A percentile compares a stretch with the other conserved stretches of the same genome.
These are phyloP conservation scores for Adansonia madagascariensis DNA, from an alignment of 441 rosid species.

Conservation along the genomic window DNA sequence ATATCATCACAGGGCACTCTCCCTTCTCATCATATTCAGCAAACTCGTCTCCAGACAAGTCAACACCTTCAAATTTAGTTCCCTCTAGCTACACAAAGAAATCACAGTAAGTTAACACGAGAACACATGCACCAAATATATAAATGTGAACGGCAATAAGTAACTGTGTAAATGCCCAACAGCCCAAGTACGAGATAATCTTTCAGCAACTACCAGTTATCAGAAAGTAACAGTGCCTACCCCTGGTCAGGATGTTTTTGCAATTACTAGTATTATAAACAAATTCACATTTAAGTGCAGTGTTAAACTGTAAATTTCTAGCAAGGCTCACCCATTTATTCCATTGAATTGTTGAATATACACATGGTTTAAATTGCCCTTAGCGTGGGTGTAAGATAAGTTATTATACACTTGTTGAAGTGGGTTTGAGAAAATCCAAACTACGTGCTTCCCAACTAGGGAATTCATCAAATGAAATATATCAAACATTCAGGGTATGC, in stretches of 20 bases:
- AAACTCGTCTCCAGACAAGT: conserved; percentile 76
- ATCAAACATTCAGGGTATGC: not conserved
- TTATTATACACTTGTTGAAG: not conserved
- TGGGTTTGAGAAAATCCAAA: not conserved
- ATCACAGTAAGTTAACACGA: not conserved
- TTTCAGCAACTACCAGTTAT: not conserved
- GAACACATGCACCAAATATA: not conserved
- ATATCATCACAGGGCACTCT: conserved; percentile 88
- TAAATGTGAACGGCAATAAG: not conserved
- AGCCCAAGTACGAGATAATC: not conserved
- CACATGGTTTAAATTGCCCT: not conserved
- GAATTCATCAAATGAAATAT: not conserved
- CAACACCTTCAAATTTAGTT: conserved; percentile 66
- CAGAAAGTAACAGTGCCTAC: not conserved
- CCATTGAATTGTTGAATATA: not conserved
- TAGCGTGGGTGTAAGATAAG: not conserved
- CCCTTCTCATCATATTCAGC: conserved; percentile 91
- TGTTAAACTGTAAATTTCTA: not conserved
- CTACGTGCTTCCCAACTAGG: conserved; percentile 1
- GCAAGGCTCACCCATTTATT: not conserved
- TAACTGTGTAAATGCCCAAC: not conserved
- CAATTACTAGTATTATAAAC: not conserved
- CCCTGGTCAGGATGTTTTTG: not conserved
- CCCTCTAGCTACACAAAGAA: conserved; percentile 42
- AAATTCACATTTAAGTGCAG: not conserved